Percentiles rank a stretch among this genome's conserved stretches.
These are phyloP conservation scores for Hypoxylon fuscum DNA, from an alignment of 495 filamentous ascomycete genomes.

Conservation along the genomic window DNA sequence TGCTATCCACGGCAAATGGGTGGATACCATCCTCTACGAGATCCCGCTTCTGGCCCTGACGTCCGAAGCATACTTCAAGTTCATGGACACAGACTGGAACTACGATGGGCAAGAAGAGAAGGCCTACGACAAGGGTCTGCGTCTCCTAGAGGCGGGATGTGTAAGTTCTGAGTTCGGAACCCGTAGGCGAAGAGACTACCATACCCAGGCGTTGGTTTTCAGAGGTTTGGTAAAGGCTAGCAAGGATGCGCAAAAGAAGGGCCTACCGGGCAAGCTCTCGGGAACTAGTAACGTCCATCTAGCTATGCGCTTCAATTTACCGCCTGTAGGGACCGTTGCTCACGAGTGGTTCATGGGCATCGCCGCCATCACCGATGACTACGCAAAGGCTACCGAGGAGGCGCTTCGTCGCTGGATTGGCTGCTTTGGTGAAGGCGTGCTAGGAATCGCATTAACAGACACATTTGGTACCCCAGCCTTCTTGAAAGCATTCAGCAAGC, in stretches of 20 bases:
- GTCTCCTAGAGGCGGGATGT: slow-evolving; percentile 82
- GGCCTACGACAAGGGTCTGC: slow-evolving; percentile 78
- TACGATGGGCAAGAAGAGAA: slow-evolving; percentile 85
- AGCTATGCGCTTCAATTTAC: slow-evolving; percentile 85
- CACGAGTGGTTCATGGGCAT: slow-evolving; percentile 99
- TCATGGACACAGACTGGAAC: slow-evolving; percentile 89
- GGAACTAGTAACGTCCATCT: slow-evolving; percentile 98
- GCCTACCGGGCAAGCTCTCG: slow-evolving; percentile 73
- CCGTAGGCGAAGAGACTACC: slow-evolving; percentile 86
- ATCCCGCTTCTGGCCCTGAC: slow-evolving; percentile 91
- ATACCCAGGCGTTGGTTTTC: slow-evolving; percentile 92
- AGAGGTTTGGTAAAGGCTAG: slow-evolving; percentile 79
- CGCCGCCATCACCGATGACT: slow-evolving; percentile 89
- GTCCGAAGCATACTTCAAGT: slow-evolving; percentile 96
- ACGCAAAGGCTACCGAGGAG: slow-evolving; percentile 80
- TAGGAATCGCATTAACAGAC: slow-evolving; percentile 95
- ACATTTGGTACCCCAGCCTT: slow-evolving; percentile 96
- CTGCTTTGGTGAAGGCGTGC: slow-evolving; percentile 90
- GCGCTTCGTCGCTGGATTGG: slow-evolving; percentile 87
- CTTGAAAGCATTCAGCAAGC: slow-evolving; percentile 80
- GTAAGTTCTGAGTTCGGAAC: slow-evolving; percentile 94
- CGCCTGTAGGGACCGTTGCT: slow-evolving; percentile 90
- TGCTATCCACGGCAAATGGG: slow-evolving; percentile 81
- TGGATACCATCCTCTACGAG: slow-evolving; percentile 97
- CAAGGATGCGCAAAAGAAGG: slow-evolving; percentile 68